Evolutionary conservation across 352 stramenopile species (phyloP), one percentile per base, ranked within the genome.

Genomic region (Globisporangium viniferum): DNA sequence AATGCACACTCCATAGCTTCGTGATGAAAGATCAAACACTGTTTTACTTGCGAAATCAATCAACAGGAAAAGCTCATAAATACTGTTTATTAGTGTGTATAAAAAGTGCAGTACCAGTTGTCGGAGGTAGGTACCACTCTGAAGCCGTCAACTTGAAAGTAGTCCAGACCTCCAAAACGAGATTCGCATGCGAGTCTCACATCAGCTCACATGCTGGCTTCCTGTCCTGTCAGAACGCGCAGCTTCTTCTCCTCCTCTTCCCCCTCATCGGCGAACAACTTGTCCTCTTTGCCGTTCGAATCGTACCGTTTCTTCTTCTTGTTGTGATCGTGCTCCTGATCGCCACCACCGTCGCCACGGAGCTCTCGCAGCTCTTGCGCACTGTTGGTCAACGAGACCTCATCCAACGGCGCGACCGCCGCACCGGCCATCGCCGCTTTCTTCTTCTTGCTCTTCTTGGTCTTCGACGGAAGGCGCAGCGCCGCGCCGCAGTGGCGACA

Each of bases 401-500:
- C 41, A 15, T 56, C 56, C 24, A 46, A 24, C 0, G 39, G 55
- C 12, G 18, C 55, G 6, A 60, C 15, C 5, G 5, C 15, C 15
- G 41, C 41, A 20, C 15, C 41, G 12, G 39, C 44, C 5, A 67
- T 56, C n/a, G n/a, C 41, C 4, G 58, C 36, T 46, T 59, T 62
- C 57, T 73, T 73, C 64, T 71, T 73, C 57, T 73, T 74, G 39
- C 15, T 27, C 60, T 77, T 74, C 51, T 74, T 74, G 51, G 55
- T 36, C 59, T 76, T 75, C 35, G 66, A 46, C 9, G 72, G 64
- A 31, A 87, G 64, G 6, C 76, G 76, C 57, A 82, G 59, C 57
- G 74, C 73, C 18, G 68, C 71, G 57, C 78, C 76, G 44, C 78
- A 86, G 57, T 75, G 68, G 24, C 78, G 74, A 48, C 78, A 86